Conservation (phyloP, 805 yeast genomes). For the Ogataea pini region DNA sequence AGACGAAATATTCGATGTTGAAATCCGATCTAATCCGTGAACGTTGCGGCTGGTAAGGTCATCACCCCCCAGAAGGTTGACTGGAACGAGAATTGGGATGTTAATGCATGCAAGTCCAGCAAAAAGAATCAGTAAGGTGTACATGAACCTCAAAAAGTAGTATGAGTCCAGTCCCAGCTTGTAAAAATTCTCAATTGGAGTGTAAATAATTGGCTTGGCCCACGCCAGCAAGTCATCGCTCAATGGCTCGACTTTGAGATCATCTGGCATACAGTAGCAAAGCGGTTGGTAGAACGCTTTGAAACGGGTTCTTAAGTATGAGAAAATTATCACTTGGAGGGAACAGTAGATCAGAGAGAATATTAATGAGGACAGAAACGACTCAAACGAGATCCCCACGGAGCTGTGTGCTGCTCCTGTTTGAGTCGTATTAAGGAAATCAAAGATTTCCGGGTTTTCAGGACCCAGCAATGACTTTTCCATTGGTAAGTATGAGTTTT, state of each 20-base stretch:
- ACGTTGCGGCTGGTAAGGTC: conserved; percentile 20
- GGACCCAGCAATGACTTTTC: conserved; percentile 2
- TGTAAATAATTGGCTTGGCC: conserved; percentile 45
- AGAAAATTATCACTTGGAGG: conserved; percentile 49
- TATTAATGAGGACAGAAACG: conserved; percentile 56
- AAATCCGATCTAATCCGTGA: conserved; percentile 63
- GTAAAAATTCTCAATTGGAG: conserved; percentile 44
- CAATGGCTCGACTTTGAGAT: conserved; percentile 40
- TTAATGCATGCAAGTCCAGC: conserved; percentile 52
- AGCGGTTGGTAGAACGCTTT: conserved; percentile 57
- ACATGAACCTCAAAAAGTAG: conserved; percentile 64
- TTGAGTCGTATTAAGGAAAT: conserved; percentile 26
- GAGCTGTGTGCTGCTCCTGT: conserved; percentile 24
- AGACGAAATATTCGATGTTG: conserved; percentile 68
- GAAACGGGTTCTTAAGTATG: conserved; percentile 38
- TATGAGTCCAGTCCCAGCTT: conserved; percentile 72
- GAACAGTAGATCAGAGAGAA: conserved; percentile 55
- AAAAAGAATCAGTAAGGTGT: conserved; percentile 52
- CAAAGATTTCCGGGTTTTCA: conserved; percentile 20
- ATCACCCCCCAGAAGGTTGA: conserved; percentile 51
- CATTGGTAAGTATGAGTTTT: neutral
- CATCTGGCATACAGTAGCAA: conserved; percentile 43
- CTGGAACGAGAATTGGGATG: conserved; percentile 61
- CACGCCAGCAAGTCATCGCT: conserved; percentile 54
- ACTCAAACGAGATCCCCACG: conserved; percentile 57